These are phyloP conservation scores for Coemansia sp. DNA, from an alignment of 192 early-diverging fungal genomes.

Conservation along the genomic window DNA sequence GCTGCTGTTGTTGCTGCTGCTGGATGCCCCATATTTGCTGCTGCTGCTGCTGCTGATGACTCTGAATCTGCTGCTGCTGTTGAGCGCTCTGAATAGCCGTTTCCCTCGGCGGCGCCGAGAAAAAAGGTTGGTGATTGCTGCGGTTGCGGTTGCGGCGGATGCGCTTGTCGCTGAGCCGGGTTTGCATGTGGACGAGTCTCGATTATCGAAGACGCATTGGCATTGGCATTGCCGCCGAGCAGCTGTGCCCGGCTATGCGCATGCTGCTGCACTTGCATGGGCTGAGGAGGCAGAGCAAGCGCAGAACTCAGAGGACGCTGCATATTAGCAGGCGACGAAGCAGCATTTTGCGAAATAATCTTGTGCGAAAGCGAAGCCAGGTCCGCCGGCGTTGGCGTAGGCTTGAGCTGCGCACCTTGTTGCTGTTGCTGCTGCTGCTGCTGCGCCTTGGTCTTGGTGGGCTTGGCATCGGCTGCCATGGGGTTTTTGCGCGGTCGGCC, in stretches of 20 bases:
- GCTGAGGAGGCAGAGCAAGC: slow-evolving; percentile 35
- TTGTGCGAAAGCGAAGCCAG: slow-evolving; percentile 45
- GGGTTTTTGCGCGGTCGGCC: slow-evolving; percentile 52
- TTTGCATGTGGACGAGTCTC: slow-evolving; percentile 27
- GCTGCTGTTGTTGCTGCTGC: slow-evolving; percentile 27
- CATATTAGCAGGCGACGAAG: slow-evolving; percentile 23
- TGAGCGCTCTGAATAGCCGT: slow-evolving; percentile 50
- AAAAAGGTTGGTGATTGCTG: slow-evolving; percentile 52
- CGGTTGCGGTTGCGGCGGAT: slow-evolving; percentile 31
- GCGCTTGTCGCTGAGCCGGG: slow-evolving; percentile 28
- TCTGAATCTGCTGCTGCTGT: slow-evolving; percentile 25
- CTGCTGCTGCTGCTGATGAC: slow-evolving; percentile 32
- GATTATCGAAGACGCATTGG: slow-evolving; percentile 20
- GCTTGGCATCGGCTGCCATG: slow-evolving; percentile 19
- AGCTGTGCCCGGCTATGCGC: slow-evolving; percentile 14
- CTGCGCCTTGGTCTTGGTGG: slow-evolving; percentile 26
- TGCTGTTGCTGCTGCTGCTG: slow-evolving; percentile 20
- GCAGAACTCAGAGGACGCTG: slow-evolving; percentile 37
- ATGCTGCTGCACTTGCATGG: slow-evolving; percentile 37
- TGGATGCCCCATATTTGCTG: slow-evolving; percentile 28
- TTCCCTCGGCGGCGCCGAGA: slow-evolving; percentile 56
- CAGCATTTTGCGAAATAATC: slow-evolving; percentile 40
- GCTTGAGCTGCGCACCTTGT: slow-evolving; percentile 6
- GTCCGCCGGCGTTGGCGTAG: slow-evolving; percentile 34
- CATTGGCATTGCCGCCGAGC: slow-evolving; percentile 14